Evolutionary conservation across 345 rosid species (phyloP).

Genomic region (Heritiera littoralis): DNA sequence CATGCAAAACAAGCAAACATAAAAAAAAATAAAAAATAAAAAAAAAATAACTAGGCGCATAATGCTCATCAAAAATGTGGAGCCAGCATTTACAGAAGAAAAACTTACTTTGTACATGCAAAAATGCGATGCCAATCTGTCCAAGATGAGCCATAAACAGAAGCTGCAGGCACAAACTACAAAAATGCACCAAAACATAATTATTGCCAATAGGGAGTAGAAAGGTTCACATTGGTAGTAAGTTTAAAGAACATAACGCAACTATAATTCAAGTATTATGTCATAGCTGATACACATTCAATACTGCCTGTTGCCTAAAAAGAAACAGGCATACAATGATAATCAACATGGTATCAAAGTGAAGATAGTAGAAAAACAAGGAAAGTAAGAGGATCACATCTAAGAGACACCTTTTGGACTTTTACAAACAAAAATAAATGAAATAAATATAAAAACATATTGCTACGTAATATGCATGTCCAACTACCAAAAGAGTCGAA

Average conservation of each 20-base stretch:
- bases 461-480: neutral
- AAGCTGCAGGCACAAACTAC: constrained; percentile 74
- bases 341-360: neutral
- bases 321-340: neutral
- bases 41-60: neutral
- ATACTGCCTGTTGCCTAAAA: neutral
- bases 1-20: neutral
- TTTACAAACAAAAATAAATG: neutral
- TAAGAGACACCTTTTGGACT: neutral
- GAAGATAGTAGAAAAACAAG: neutral
- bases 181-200: constrained; percentile 12
- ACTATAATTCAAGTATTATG: neutral
- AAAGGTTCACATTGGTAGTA: neutral
- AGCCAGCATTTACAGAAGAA: constrained; percentile 1
- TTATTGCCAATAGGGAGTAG: neutral
- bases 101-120: constrained; percentile 57
- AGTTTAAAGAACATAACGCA: neutral
- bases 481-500: neutral
- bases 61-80: neutral
- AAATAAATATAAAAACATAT: neutral
- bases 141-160: constrained; percentile 76
- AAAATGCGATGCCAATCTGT: constrained; percentile 68
- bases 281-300: neutral
- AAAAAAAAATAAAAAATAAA: neutral
- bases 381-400: neutral